These are phyloP conservation scores for Hypoxylon sp. DNA, from an alignment of 2,329 filamentous ascomycete genomes.

Conservation along the genomic window DNA sequence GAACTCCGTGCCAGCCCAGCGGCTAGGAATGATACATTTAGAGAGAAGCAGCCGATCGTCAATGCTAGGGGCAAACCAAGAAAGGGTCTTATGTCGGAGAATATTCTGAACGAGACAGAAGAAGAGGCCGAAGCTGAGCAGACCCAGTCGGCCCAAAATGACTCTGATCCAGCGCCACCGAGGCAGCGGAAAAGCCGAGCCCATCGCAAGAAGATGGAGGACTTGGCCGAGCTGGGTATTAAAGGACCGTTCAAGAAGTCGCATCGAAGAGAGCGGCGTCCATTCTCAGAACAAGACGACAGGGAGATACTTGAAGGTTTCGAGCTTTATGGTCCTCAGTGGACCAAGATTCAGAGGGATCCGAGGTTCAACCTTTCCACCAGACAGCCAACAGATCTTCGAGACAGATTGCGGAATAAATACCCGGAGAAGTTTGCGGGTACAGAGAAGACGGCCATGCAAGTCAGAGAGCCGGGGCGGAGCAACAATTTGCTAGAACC, in stretches of 20 bases:
- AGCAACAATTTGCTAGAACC: constrained; percentile 64
- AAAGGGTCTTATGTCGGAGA: constrained; percentile 66
- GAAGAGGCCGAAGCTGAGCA: constrained; percentile 52
- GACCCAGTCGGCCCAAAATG: constrained; percentile 47
- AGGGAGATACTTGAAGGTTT: constrained; percentile 72
- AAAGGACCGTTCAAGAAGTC: constrained; percentile 73
- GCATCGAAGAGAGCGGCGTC: constrained; percentile 68
- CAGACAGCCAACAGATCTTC: constrained; percentile 72
- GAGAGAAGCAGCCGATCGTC: constrained; percentile 41
- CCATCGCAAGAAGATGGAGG: constrained; percentile 68
- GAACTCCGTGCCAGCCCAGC: constrained; percentile 64
- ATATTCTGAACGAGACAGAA: constrained; percentile 66
- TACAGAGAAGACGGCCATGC: constrained; percentile 68
- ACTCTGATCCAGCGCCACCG: constrained; percentile 53
- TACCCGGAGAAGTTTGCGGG: constrained; percentile 69
- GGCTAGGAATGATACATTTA: constrained; percentile 51
- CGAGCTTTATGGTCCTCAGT: constrained; percentile 71
- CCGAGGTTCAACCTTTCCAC: constrained; percentile 68
- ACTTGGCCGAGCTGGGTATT: constrained; percentile 70
- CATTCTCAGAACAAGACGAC: constrained; percentile 74
- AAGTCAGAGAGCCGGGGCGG: constrained; percentile 58
- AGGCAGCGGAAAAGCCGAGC: constrained; percentile 65
- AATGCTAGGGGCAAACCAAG: constrained; percentile 57
- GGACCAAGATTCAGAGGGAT: constrained; percentile 75
- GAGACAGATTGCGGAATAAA: constrained; percentile 74